Conservation (phyloP, 768 basidiomycete species). For the Cyclocybe aegerita region DNA sequence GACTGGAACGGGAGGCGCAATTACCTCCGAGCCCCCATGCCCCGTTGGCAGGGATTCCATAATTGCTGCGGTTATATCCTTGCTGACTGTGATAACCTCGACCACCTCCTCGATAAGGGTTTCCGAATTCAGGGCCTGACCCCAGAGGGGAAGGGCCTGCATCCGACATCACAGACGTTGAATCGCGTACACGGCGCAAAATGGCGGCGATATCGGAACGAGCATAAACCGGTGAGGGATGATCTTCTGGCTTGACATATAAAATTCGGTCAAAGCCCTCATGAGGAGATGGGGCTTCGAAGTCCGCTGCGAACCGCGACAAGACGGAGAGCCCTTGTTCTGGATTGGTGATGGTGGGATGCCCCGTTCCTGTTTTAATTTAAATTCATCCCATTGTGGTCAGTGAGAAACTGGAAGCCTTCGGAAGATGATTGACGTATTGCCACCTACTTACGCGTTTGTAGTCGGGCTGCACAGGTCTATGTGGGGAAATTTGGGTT, state of each 20-base stretch:
- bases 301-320: constrained; percentile 62
- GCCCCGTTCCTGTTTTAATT: constrained; percentile 52
- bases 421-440: neutral
- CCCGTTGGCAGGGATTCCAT: constrained; percentile 6
- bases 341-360: constrained; percentile 73
- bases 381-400: neutral
- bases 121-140: neutral
- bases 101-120: constrained; percentile 15
- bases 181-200: constrained; percentile 48
- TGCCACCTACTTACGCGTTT: constrained; percentile 45
- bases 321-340: constrained; percentile 62
- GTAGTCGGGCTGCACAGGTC: constrained; percentile 63
- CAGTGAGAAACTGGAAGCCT: neutral
- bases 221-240: constrained; percentile 45
- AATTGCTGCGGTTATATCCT: neutral
- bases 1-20: neutral
- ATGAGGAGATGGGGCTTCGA: constrained; percentile 47
- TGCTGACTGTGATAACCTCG: constrained; percentile 19
- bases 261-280: constrained; percentile 72
- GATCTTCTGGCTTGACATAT: constrained; percentile 41
- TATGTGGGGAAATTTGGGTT: constrained; percentile 28
- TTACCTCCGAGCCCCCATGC: constrained; percentile 17
- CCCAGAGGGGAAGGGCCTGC: constrained; percentile 6
- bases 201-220: constrained; percentile 50
- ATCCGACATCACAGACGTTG: constrained; percentile 30